Evolutionary conservation across 2,329 filamentous ascomycete species (phyloP), one percentile per base, ranked within the genome.

Genomic region (Hymenoscyphus occultus): DNA sequence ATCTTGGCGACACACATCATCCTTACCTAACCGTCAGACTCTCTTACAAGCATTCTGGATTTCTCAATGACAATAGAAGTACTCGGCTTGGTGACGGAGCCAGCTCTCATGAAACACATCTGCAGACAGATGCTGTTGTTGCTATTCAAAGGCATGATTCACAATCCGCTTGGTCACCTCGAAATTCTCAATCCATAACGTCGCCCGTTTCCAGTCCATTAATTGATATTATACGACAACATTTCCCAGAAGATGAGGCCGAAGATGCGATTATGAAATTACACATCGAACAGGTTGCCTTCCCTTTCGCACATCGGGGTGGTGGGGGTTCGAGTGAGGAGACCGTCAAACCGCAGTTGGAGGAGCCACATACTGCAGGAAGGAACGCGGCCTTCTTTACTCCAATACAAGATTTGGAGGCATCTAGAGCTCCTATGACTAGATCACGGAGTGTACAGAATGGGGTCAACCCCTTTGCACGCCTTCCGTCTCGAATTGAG

Each of bases 11-110:
- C 61, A 77, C 77, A 3, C 74, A 74, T 22, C 78, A 78, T 16
- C 78, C 81, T 40, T 88, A 85, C 68, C 74, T 88, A 60, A 79
- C 79, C 2, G 77, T 88, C 16, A 77, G 77, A 22, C 69, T 88
- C 7, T 81, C 77, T 6, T 89, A 88, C 70, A 78, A 78, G 1
- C 84, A 88, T 70, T 84, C 86, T 0, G 82, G 80, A 0, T 87
- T 88, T 71, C 79, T 81, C 0, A 72, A 76, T 19, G 73, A 73
- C 28, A 72, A 64, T 9, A 64, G 56, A 9, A 39, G 39, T 0
- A 22, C 39, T 6, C 51, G 64, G 7, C 65, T 70, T 4, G 40
- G 65, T 1, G 71, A 69, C 14, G 80, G 79, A 1, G 73, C 81
- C 28, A 76, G 76, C 16, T 74, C 74, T 12, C 73, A 81, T 28